A percentile compares a stretch with the other conserved stretches of the same genome.
Evolutionary conservation across 768 basidiomycete species (phyloP).

Genomic region (Melanogaster broomeanus): DNA sequence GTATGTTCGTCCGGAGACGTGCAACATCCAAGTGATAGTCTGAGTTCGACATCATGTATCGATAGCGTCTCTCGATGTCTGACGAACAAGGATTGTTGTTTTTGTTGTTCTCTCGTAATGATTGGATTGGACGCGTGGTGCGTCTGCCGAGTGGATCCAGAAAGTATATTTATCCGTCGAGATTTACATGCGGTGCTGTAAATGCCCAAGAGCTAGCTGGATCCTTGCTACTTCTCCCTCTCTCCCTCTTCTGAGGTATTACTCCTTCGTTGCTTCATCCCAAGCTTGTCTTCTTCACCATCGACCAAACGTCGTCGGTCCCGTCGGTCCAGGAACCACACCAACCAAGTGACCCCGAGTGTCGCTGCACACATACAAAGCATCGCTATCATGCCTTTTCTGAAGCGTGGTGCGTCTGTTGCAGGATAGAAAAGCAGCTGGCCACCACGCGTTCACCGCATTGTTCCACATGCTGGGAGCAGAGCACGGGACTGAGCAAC

Average conservation of each 20-base stretch:
- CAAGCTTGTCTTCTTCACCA: not conserved
- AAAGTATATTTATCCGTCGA: no score
- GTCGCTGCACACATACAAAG: slow-evolving; percentile 59
- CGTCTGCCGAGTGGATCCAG: not conserved
- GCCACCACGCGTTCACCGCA: slow-evolving; percentile 69
- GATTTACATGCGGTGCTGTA: no score
- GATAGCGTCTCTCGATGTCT: slow-evolving; percentile 4
- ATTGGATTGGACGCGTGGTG: no score
- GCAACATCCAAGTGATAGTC: not conserved
- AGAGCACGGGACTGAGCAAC: not conserved
- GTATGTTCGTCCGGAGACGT: slow-evolving; percentile 6
- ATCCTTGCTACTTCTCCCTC: not conserved
- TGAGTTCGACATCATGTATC: slow-evolving; percentile 12
- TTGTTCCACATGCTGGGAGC: slow-evolving; percentile 67
- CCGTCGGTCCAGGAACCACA: slow-evolving; percentile 53
- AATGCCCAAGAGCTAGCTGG: no score
- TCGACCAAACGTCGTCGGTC: slow-evolving; percentile 23
- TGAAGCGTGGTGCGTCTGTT: slow-evolving; percentile 67
- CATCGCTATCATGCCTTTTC: slow-evolving; percentile 71
- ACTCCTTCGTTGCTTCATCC: not conserved
- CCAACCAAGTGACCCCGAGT: slow-evolving; percentile 52
- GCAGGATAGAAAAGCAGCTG: slow-evolving; percentile 73
- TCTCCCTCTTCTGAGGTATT: not conserved
- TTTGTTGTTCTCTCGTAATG: not conserved
- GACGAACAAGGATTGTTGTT: not conserved